Percentiles rank a stretch among this genome's conserved stretches.
Evolutionary conservation across 2,329 filamentous ascomycete genomes (phyloP).

Genomic region (Fusarium anthophilum): DNA sequence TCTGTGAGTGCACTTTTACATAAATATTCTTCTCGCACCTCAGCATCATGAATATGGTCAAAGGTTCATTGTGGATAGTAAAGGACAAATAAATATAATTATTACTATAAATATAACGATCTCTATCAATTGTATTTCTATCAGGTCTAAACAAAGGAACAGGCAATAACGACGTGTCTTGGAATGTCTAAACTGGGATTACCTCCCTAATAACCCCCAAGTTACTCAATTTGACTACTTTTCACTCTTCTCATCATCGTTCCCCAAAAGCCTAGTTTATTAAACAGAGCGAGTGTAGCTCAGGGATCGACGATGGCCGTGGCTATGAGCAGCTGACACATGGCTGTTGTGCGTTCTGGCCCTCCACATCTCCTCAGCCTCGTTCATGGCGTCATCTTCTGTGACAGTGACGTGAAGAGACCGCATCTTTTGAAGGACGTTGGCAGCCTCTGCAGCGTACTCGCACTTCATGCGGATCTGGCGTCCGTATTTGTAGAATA

Average conservation of each 20-base stretch:
- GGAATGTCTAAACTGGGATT: background rate
- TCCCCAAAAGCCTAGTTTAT: background rate
- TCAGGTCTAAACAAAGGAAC: background rate
- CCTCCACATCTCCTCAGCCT: constrained; percentile 12
- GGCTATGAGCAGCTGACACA: background rate
- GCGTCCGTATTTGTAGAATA: constrained; percentile 78
- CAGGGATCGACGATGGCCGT: background rate
- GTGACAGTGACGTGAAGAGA: background rate
- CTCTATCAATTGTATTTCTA: background rate
- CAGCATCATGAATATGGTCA: background rate
- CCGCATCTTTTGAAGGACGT: constrained; percentile 61
- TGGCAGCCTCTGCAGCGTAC: constrained; percentile 73
- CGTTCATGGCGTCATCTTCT: background rate
- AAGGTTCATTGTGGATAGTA: rapidly evolving
- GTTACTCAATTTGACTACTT: background rate
- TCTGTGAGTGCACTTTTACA: rapidly evolving
- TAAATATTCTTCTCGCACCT: background rate
- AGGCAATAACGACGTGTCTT: background rate
- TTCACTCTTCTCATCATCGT: background rate
- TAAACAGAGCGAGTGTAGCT: background rate
- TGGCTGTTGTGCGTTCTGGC: background rate
- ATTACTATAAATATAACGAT: background rate
- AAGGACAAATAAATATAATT: background rate
- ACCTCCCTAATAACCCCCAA: background rate
- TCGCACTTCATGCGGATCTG: constrained; percentile 73